Evolutionary conservation across 164 flowering plant genomes (phyloP).

Genomic region (Amborella trichopoda): DNA sequence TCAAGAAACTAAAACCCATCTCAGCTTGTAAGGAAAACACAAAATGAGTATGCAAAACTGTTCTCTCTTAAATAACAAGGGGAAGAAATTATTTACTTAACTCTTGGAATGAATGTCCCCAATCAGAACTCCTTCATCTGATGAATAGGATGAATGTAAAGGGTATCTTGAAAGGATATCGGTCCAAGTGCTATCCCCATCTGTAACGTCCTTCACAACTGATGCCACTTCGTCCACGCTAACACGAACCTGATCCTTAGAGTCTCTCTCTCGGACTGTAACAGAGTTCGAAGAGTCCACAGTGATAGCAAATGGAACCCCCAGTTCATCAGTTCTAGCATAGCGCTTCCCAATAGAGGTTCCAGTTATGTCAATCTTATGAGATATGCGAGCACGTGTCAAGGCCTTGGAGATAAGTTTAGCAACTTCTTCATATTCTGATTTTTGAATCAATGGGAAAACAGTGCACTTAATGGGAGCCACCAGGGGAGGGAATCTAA

Average conservation of each 20-base stretch:
- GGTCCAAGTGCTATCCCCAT: constrained; percentile 71
- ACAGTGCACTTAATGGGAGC: constrained; percentile 88
- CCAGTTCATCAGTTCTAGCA: constrained; percentile 96
- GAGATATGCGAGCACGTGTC: constrained; percentile 61
- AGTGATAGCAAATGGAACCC: constrained; percentile 87
- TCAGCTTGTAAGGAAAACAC: too few species aligned
- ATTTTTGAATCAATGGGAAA: constrained; percentile 82
- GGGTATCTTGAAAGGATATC: constrained; percentile 59
- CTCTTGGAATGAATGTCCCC: too few species aligned
- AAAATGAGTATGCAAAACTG: too few species aligned
- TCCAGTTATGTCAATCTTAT: constrained; percentile 87
- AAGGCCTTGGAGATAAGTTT: constrained; percentile 54
- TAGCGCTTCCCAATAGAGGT: constrained; percentile 94
- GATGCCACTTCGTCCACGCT: constrained; percentile 63
- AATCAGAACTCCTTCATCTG: constrained; percentile 1
- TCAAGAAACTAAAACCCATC: too few species aligned
- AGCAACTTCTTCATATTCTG: constrained; percentile 64
- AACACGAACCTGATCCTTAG: constrained; percentile 85
- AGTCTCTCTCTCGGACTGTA: constrained; percentile 87
- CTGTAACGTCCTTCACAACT: constrained; percentile 67
- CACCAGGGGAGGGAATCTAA: constrained; percentile 51
- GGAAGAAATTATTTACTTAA: too few species aligned
- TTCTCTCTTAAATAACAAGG: too few species aligned
- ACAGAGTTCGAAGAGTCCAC: constrained; percentile 64
- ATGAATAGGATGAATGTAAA: constrained; percentile 18